Conservation (phyloP, 2,329 filamentous ascomycete species). For the Tolypocladium ovalisporum region DNA sequence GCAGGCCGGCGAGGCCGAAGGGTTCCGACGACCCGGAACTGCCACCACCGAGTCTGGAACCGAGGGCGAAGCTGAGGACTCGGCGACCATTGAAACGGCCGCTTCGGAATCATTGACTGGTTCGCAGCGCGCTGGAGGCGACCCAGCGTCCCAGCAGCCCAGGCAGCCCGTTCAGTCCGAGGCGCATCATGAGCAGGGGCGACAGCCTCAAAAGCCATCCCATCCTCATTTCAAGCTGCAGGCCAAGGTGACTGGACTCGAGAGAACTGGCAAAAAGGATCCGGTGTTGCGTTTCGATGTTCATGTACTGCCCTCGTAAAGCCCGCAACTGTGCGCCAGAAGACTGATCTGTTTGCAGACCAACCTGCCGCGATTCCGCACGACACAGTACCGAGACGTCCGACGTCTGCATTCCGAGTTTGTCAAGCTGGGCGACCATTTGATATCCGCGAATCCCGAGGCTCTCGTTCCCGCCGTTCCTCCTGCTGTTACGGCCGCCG, state of each 20-base stretch:
- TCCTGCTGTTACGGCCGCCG: constrained; percentile 86
- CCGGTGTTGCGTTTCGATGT: constrained; percentile 92
- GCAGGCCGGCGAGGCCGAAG: constrained; percentile 24
- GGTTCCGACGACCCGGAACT: constrained; percentile 34
- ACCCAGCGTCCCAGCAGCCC: constrained; percentile 15
- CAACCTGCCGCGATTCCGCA: constrained; percentile 95
- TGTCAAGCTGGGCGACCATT: constrained; percentile 86
- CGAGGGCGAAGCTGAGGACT: constrained; percentile 26
- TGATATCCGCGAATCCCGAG: constrained; percentile 96
- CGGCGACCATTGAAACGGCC: constrained; percentile 11
- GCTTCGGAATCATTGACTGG: constrained; percentile 6
- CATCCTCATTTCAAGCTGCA: constrained; percentile 75
- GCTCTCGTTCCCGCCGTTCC: constrained; percentile 89
- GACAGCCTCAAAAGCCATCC: constrained; percentile 46
- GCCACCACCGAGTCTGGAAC: constrained; percentile 34
- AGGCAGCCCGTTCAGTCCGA: constrained; percentile 9
- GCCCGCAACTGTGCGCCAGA: not conserved
- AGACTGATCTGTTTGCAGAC: constrained; percentile 46
- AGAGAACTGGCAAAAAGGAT: constrained; percentile 90
- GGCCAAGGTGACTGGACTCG: constrained; percentile 87
- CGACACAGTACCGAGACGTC: constrained; percentile 96
- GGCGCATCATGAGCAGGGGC: constrained; percentile 20
- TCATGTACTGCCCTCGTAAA: constrained; percentile 52
- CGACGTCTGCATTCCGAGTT: constrained; percentile 94
- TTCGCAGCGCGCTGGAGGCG: constrained; percentile 3